A percentile compares a stretch with the other conserved stretches of the same genome.
Evolutionary conservation across 495 filamentous ascomycete species (phyloP).

Genomic region (Lindgomyces ingoldianus): DNA sequence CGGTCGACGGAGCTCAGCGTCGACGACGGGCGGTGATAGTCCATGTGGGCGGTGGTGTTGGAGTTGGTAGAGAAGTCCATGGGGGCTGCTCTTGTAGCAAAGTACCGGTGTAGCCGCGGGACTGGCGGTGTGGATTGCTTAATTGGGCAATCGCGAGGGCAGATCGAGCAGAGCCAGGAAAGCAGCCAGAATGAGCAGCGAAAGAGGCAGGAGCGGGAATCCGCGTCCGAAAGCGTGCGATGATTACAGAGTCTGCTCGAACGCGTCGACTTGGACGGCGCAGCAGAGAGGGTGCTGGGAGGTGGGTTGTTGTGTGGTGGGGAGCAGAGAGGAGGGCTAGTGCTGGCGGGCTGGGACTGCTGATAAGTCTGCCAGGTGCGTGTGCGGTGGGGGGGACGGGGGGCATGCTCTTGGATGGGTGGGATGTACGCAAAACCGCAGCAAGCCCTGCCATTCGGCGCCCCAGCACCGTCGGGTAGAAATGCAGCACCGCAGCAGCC

Average conservation of each 20-base stretch:
- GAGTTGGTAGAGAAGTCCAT: conserved; percentile 25
- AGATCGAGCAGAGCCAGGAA: conserved; percentile 18
- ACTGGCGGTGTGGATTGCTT: conserved; percentile 46
- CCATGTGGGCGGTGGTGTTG: conserved; percentile 29
- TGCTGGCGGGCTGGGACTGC: conserved; percentile 17
- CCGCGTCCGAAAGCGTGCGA: conserved; percentile 14
- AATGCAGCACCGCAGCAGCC: conserved; percentile 15
- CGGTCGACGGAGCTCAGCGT: conserved; percentile 35
- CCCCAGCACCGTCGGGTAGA: conserved; percentile 32
- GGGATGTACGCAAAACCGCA: conserved; percentile 30
- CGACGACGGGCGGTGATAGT: conserved; percentile 41
- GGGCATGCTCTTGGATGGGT: conserved; percentile 1
- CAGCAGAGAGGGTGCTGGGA: conserved; percentile 23
- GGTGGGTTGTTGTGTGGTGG: conserved; percentile 16
- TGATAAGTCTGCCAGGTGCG: conserved; percentile 20
- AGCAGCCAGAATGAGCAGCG: conserved; percentile 1
- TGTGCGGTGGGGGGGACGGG: background rate
- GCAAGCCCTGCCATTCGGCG: conserved; percentile 25
- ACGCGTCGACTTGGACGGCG: background rate
- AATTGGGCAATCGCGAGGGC: conserved; percentile 36
- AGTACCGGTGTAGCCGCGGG: conserved; percentile 40
- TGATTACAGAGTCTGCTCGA: background rate
- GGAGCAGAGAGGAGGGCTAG: conserved; percentile 22
- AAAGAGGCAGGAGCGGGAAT: background rate
- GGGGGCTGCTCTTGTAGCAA: conserved; percentile 40